Evolutionary conservation across 139 green algal genomes (phyloP).

Genomic region (Micromonas commoda): DNA sequence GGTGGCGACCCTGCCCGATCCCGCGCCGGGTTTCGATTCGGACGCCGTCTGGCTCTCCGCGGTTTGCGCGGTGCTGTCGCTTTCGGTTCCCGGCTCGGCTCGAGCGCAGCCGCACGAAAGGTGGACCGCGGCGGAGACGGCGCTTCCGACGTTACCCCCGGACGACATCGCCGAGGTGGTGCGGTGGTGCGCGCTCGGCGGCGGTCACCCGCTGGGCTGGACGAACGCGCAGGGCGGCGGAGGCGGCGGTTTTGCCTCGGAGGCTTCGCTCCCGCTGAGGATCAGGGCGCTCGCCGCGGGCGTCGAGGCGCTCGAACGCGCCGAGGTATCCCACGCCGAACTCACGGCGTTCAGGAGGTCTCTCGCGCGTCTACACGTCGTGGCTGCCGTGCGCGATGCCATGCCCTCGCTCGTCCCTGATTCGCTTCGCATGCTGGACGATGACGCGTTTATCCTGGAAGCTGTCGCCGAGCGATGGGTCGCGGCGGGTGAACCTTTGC

Average conservation of each 20-base stretch:
- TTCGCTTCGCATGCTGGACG: too few species aligned
- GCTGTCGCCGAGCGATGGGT: too few species aligned
- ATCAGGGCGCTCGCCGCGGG: not conserved
- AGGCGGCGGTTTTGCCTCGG: not conserved
- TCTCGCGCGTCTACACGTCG: not conserved
- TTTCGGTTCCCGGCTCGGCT: too few species aligned
- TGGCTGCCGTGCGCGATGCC: not conserved
- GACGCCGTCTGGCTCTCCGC: not conserved
- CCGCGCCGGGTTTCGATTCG: not conserved
- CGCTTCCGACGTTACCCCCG: not conserved
- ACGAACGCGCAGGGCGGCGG: not conserved
- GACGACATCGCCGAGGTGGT: not conserved
- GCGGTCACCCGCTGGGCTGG: not conserved
- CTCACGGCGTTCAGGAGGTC: not conserved
- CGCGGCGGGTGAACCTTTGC: too few species aligned
- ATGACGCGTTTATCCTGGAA: too few species aligned
- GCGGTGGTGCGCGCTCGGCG: not conserved
- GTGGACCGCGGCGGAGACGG: not conserved
- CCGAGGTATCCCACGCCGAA: too few species aligned
- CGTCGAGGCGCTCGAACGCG: not conserved
- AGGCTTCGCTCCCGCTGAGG: not conserved
- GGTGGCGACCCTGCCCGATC: not conserved
- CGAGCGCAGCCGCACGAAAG: not conserved
- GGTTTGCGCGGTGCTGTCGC: not conserved
- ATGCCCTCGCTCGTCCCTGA: too few species aligned